Conservation (phyloP, 2,329 filamentous ascomycete genomes). For the Cladosporium sp. region DNA sequence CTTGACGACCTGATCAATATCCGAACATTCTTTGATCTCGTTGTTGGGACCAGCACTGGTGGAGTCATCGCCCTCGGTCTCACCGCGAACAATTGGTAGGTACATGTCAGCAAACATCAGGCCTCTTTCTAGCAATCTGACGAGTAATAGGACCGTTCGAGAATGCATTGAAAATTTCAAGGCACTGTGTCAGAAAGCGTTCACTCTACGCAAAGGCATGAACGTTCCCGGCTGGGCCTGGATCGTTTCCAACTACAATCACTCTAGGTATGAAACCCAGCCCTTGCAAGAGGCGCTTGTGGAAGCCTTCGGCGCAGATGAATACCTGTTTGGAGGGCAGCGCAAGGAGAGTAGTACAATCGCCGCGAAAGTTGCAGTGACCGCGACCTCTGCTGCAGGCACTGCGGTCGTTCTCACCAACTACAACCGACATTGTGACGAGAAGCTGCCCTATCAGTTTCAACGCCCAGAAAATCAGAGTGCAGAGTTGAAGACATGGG, state of each 20-base stretch:
- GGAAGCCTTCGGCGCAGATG: slow-evolving; percentile 29
- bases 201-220: slow-evolving; percentile 18
- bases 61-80: slow-evolving; percentile 28
- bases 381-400: slow-evolving; percentile 37
- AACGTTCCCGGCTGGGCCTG: slow-evolving; percentile 5
- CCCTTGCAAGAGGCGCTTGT: slow-evolving; percentile 33
- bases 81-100: slow-evolving; percentile 29
- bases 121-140: neutral
- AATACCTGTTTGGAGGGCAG: slow-evolving; percentile 35
- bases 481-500: slow-evolving; percentile 43
- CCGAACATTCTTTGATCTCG: slow-evolving; percentile 43
- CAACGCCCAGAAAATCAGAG: slow-evolving; percentile 30
- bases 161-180: slow-evolving; percentile 32
- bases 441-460: slow-evolving; percentile 30
- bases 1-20: slow-evolving; percentile 35
- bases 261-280: slow-evolving; percentile 29
- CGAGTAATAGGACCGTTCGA: slow-evolving; percentile 20
- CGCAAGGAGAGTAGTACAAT: slow-evolving; percentile 31
- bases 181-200: slow-evolving; percentile 21
- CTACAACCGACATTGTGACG: slow-evolving; percentile 38
- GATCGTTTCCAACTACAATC: slow-evolving; percentile 7
- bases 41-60: slow-evolving; percentile 39
- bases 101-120: too few species aligned
- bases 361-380: slow-evolving; percentile 40
- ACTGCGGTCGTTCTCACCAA: slow-evolving; percentile 38